Evolutionary conservation across 2,329 filamentous ascomycete species (phyloP).

Genomic region (Arthrobotrys iridis): DNA sequence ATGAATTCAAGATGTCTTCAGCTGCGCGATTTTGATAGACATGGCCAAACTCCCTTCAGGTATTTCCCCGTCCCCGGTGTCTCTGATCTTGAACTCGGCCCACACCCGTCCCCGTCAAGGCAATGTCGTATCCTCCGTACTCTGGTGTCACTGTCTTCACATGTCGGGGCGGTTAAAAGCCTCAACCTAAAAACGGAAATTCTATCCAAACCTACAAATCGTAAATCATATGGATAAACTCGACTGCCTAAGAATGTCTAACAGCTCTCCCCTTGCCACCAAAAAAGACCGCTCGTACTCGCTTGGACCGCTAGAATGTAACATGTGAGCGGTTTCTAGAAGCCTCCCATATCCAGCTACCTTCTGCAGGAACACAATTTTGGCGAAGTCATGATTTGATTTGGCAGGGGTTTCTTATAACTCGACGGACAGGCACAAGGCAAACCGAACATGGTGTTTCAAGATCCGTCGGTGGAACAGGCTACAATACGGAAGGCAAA

Average conservation of each 20-base stretch:
- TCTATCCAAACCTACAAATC: slow-evolving; percentile 18
- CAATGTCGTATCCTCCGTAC: neutral
- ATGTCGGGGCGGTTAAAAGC: slow-evolving; percentile 33
- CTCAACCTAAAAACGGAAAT: slow-evolving; percentile 35
- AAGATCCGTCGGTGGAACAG: slow-evolving; percentile 25
- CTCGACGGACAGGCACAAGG: slow-evolving; percentile 6
- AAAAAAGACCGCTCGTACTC: slow-evolving; percentile 38
- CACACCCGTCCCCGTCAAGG: too few relatives aligned
- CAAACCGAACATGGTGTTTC: slow-evolving; percentile 28
- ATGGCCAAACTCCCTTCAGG: slow-evolving; percentile 15
- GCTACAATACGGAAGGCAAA: slow-evolving; percentile 39
- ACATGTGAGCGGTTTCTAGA: slow-evolving; percentile 47
- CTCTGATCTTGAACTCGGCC: slow-evolving; percentile 6
- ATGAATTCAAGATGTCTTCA: slow-evolving; percentile 9
- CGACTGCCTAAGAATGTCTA: slow-evolving; percentile 43
- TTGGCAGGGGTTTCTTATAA: slow-evolving; percentile 23
- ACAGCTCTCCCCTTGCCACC: neutral
- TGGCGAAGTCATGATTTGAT: slow-evolving; percentile 28
- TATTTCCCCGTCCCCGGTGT: slow-evolving; percentile 7
- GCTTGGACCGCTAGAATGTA: slow-evolving; percentile 12
- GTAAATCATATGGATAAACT: slow-evolving; percentile 31
- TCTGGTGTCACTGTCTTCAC: slow-evolving; percentile 5
- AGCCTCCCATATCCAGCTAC: slow-evolving; percentile 35
- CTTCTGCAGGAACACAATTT: slow-evolving; percentile 46
- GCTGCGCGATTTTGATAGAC: slow-evolving; percentile 52